These are phyloP conservation scores for Carpinus viminea DNA, from an alignment of 306 rosid genomes.

Conservation along the genomic window DNA sequence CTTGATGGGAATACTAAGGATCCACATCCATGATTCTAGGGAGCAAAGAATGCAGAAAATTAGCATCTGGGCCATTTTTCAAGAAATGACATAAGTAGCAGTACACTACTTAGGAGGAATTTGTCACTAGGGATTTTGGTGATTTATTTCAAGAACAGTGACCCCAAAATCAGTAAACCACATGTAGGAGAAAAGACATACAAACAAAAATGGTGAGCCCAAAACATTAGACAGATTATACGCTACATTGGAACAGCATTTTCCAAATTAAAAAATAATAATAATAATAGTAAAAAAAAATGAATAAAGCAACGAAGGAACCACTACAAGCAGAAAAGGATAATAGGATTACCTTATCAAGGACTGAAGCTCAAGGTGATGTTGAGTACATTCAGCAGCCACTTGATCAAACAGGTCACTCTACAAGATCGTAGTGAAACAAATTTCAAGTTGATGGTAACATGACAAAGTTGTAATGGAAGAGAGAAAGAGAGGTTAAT, in stretches of 20 bases:
- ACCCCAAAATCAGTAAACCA: neutral
- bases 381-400: slow-evolving; percentile 50
- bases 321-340: neutral
- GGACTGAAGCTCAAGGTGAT: slow-evolving; percentile 49
- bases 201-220: neutral
- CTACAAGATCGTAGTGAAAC: slow-evolving; percentile 28
- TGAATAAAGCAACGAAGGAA: neutral
- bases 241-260: neutral
- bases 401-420: slow-evolving; percentile 50
- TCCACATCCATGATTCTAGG: neutral
- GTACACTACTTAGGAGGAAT: neutral
- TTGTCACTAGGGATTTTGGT: neutral
- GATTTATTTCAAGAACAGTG: neutral
- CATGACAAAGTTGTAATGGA: neutral
- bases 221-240: neutral
- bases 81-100: neutral
- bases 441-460: slow-evolving; percentile 1
- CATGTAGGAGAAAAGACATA: neutral
- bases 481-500: neutral
- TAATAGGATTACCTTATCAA: slow-evolving; percentile 40
- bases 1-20: neutral
- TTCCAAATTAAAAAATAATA: too few relatives aligned
- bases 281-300: too few relatives aligned
- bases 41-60: neutral
- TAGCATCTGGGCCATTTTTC: neutral